Conservation (phyloP, 495 filamentous ascomycete genomes). For the Neurospora sublineolata region DNA sequence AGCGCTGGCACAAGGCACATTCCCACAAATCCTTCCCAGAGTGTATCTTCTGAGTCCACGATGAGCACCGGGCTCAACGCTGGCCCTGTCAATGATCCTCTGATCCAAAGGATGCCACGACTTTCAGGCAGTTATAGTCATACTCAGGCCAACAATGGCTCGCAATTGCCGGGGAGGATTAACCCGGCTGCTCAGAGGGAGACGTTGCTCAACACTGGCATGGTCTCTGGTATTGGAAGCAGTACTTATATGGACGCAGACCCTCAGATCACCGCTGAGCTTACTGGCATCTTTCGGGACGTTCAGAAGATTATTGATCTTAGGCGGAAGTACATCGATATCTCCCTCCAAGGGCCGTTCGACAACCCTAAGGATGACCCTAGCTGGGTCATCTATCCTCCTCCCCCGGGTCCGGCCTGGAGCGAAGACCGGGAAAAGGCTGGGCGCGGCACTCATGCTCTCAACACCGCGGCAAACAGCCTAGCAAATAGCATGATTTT, state of each 20-base stretch:
- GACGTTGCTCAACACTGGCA: constrained; percentile 17
- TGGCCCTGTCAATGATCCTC: constrained; percentile 2
- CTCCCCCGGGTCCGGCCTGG: constrained; percentile 85
- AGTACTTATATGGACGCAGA: constrained; percentile 45
- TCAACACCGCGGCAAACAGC: constrained; percentile 35
- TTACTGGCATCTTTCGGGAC: constrained; percentile 75
- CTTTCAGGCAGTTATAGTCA: constrained; percentile 7
- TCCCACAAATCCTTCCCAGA: constrained; percentile 10
- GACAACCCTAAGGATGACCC: constrained; percentile 83
- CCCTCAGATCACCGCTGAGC: constrained; percentile 64
- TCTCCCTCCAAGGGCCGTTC: constrained; percentile 69
- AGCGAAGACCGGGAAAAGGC: constrained; percentile 50
- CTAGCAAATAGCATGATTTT: constrained; percentile 45
- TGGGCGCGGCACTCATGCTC: constrained; percentile 22
- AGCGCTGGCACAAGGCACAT: constrained; percentile 12
- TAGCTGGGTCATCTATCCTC: constrained; percentile 81
- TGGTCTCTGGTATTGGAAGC: constrained; percentile 21
- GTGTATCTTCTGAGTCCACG: constrained; percentile 8
- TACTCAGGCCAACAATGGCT: constrained; percentile 4
- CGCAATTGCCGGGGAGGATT: constrained; percentile 20
- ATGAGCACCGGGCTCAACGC: constrained; percentile 1
- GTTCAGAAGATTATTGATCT: constrained; percentile 73
- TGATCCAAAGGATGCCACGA: background rate
- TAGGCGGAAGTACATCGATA: constrained; percentile 75
- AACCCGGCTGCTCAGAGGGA: constrained; percentile 18